phyloP scores from a whole-genome alignment of 108 stramenopile genomes.

The Conticribra weissflogii region DNA sequence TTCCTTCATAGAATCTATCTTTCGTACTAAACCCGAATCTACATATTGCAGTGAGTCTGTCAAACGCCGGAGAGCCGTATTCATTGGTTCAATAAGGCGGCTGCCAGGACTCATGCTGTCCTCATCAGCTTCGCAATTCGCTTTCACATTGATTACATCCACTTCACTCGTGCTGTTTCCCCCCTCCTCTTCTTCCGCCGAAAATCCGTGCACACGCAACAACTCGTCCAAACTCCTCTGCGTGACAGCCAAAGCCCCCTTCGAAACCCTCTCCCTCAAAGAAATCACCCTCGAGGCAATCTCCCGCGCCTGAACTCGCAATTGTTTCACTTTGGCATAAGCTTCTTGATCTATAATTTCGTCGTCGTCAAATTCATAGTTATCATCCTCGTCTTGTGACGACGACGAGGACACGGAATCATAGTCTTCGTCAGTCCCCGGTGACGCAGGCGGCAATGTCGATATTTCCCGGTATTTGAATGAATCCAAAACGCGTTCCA shows the following conservation, averaged over 20 bases:
- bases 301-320: slow-evolving; percentile 20
- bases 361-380: slow-evolving; percentile 33
- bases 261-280: slow-evolving; percentile 24
- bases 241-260: slow-evolving; percentile 21
- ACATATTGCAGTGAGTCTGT: slow-evolving; percentile 25
- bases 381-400: slow-evolving; percentile 22
- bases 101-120: neutral
- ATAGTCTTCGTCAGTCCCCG: slow-evolving; percentile 30
- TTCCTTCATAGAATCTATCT: slow-evolving; percentile 32
- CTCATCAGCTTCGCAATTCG: slow-evolving; percentile 5
- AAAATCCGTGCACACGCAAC: slow-evolving; percentile 37
- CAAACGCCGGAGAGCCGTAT: slow-evolving; percentile 30
- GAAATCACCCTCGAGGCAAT: slow-evolving; percentile 33
- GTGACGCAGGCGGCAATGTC: neutral
- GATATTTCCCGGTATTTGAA: slow-evolving; percentile 27
- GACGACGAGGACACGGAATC: slow-evolving; percentile 23
- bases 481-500: slow-evolving; percentile 22
- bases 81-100: slow-evolving; percentile 17
- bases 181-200: neutral
- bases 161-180: neutral
- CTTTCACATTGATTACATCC: too few species aligned
- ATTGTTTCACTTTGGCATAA: slow-evolving; percentile 29
- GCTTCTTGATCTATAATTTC: slow-evolving; percentile 47
- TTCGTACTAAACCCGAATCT: slow-evolving; percentile 22
- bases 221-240: slow-evolving; percentile 21